Evolutionary conservation across 1,139 yeast genomes (phyloP), one percentile per base, ranked within the genome.

Genomic region (Saccharomyces hybrid): DNA sequence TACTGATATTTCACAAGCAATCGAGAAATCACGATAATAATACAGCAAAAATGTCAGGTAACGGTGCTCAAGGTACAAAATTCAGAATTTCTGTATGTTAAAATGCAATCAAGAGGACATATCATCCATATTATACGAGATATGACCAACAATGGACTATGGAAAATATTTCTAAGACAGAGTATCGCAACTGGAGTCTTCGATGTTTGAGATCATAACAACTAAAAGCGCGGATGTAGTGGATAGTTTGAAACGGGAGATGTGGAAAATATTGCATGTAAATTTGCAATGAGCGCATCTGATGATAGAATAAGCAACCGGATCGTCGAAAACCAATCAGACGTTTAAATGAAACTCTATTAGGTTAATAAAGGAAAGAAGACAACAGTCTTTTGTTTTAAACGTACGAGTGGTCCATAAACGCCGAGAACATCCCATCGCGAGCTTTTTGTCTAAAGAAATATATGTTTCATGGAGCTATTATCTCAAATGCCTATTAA

Each of bases 11-110:
- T 20, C 13, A 38, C 23, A 38, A 38, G 11, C 11, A 41, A 48
- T n/a, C 42, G 30, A 53, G 44, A 16, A 41, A 31, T 46, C 34
- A 46, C 47, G 49, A 32, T 27, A 52, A 50, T 54, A 57, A 64
- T 60, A 63, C 63, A 64, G 61, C 62, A 75, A 73, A 57, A 75
- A 84, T 84, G 89, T 84, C 89, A 75, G 86, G 86, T 75, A 82
- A 86, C 77, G 95, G 95, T 84, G 95, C 97, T 83, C 89, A 96
- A 81, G 99, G 99, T 84, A 93, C 91, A 87, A 93, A 93, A 84
- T 93, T 87, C 88, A 90, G 97, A 84, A 88, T 91, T 91, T 89
- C 97, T 79, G 95, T 88, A 87, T 79, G 96, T 86, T 68, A 56
- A 38, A 16, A 38, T 16, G 7, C 25, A 16, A 38, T 8, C 4